A percentile compares a stretch with the other conserved stretches of the same genome.
These are phyloP conservation scores for Radiomyces spectabilis DNA, from an alignment of 192 early-diverging fungal species.

Conservation along the genomic window DNA sequence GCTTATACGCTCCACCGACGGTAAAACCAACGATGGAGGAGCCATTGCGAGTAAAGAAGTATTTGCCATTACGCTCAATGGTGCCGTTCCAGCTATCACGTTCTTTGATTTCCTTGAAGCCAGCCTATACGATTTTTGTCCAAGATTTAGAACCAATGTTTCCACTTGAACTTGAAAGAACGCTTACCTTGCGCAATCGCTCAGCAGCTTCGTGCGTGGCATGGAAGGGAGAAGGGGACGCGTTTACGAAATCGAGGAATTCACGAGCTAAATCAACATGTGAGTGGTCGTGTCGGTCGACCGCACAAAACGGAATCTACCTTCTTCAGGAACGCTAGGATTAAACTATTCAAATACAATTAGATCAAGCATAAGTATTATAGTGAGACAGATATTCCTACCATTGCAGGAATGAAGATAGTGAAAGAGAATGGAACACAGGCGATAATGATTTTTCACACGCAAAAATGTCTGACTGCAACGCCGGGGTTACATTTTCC, in stretches of 20 bases:
- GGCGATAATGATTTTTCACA: no score
- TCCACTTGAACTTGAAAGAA: neutral
- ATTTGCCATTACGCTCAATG: slow-evolving; percentile 75
- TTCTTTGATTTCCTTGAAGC: slow-evolving; percentile 87
- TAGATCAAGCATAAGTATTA: no score
- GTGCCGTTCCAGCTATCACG: slow-evolving; percentile 71
- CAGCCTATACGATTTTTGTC: slow-evolving; percentile 36
- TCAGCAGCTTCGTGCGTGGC: slow-evolving; percentile 74
- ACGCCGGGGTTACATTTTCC: no score
- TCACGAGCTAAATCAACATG: slow-evolving; percentile 27
- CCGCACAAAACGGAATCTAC: neutral
- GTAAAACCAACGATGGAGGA: slow-evolving; percentile 87
- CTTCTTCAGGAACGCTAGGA: slow-evolving; percentile 4
- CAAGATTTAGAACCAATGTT: neutral
- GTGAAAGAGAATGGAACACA: no score
- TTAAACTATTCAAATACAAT: no score
- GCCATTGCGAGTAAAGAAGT: slow-evolving; percentile 95
- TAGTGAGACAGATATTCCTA: no score
- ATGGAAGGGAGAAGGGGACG: slow-evolving; percentile 93
- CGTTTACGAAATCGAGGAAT: slow-evolving; percentile 88
- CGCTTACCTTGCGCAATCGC: slow-evolving; percentile 45
- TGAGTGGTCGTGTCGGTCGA: neutral
- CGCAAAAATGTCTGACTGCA: no score
- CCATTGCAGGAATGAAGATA: no score
- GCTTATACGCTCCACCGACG: slow-evolving; percentile 79